Evolutionary conservation across 2,329 filamentous ascomycete species (phyloP).

Genomic region (Pestalotiopsis sp.): DNA sequence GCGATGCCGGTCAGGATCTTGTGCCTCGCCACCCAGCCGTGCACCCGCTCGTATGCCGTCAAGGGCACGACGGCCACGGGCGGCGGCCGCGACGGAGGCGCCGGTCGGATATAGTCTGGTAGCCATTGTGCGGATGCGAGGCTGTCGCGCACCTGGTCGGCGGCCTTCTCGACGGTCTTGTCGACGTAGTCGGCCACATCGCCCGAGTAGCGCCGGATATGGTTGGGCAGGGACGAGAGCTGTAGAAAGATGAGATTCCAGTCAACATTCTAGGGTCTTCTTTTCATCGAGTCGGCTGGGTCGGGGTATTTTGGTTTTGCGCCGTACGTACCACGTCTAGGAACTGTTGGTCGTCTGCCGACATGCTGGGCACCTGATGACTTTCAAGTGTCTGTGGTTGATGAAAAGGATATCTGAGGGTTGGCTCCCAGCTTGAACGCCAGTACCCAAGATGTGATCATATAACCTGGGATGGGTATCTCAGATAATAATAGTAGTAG

Average conservation of each 20-base stretch:
- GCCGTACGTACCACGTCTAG: constrained; percentile 67
- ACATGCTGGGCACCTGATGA: constrained; percentile 59
- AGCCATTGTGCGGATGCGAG: constrained; percentile 73
- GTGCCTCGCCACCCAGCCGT: constrained; percentile 74
- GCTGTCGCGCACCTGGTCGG: constrained; percentile 69
- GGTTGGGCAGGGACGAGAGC: constrained; percentile 58
- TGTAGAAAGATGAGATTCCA: constrained; percentile 25
- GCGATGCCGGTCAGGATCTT: constrained; percentile 74
- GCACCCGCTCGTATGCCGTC: constrained; percentile 54
- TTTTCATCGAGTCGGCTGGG: not conserved
- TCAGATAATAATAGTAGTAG: not conserved
- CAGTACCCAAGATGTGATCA: not conserved
- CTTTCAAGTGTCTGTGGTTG: not conserved
- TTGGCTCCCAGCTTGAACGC: not conserved
- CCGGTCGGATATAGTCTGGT: constrained; percentile 67
- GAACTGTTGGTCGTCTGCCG: constrained; percentile 78
- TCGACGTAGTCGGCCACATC: constrained; percentile 82
- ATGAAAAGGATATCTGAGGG: not conserved
- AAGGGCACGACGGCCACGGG: constrained; percentile 35
- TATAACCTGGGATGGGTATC: not conserved
- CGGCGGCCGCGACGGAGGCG: constrained; percentile 50
- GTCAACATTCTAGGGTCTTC: not conserved
- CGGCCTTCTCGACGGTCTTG: constrained; percentile 76
- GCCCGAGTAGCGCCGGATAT: constrained; percentile 71
- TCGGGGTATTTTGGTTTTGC: not conserved